These are phyloP conservation scores for Cyberlindnera maclurae DNA, from an alignment of 805 yeast species.

Conservation along the genomic window DNA sequence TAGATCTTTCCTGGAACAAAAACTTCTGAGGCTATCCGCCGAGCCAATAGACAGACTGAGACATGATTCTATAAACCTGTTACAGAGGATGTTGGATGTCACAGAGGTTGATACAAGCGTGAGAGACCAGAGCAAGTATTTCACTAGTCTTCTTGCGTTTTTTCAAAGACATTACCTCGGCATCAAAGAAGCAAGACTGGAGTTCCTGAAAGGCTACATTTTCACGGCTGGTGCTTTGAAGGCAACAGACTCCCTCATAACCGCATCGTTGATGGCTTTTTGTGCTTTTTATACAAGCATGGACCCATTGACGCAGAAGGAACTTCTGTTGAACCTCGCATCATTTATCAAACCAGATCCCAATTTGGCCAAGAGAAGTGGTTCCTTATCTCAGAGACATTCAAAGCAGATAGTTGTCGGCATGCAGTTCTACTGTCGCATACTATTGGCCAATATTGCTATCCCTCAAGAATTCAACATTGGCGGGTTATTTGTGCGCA, in stretches of 20 bases:
- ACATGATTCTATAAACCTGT: constrained; percentile 31
- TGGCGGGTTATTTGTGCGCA: constrained; percentile 35
- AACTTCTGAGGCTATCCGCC: constrained; percentile 48
- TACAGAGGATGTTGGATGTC: constrained; percentile 24
- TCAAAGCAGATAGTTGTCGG: constrained; percentile 18
- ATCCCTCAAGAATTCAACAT: constrained; percentile 20
- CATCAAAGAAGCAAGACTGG: constrained; percentile 15
- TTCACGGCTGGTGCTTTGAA: constrained; percentile 52
- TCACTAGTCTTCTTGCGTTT: constrained; percentile 18
- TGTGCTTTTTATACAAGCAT: constrained; percentile 23
- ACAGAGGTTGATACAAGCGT: constrained; percentile 12
- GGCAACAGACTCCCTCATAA: constrained; percentile 39
- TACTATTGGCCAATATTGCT: constrained; percentile 15
- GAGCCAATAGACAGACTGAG: constrained; percentile 59
- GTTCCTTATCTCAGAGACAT: constrained; percentile 11
- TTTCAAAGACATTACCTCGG: constrained; percentile 14
- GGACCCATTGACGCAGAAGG: constrained; percentile 6
- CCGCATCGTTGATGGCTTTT: constrained; percentile 35
- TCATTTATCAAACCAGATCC: constrained; percentile 23
- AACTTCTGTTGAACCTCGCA: constrained; percentile 21
- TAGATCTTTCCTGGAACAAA: constrained; percentile 22
- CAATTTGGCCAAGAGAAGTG: background rate
- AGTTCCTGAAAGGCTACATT: constrained; percentile 50
- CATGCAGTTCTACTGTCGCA: constrained; percentile 19
- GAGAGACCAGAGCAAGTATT: constrained; percentile 23